A percentile compares a stretch with the other conserved stretches of the same genome.
phyloP scores from a whole-genome alignment of 2,329 filamentous ascomycete genomes.

The Arthroderma sp. region DNA sequence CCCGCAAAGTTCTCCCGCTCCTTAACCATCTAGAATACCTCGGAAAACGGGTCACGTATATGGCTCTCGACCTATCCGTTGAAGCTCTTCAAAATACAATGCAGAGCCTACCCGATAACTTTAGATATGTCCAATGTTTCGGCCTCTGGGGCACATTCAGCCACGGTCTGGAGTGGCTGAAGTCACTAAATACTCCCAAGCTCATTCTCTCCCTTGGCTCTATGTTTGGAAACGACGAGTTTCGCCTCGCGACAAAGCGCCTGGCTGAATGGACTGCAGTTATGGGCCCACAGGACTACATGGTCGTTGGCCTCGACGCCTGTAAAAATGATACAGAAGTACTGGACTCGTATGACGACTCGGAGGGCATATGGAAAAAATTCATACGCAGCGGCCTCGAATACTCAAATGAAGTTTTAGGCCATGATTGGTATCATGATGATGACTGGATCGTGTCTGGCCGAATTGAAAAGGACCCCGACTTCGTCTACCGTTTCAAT shows the following conservation, averaged over 20 bases:
- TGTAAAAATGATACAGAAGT: background rate
- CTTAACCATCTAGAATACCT: background rate
- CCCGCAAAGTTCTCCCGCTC: constrained; percentile 1
- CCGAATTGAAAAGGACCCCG: background rate
- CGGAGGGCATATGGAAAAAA: background rate
- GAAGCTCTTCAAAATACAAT: background rate
- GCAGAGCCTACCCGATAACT: background rate
- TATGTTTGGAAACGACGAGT: constrained; percentile 4
- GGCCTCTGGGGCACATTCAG: constrained; percentile 3
- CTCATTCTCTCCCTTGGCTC: constrained; percentile 3
- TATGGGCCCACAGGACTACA: background rate
- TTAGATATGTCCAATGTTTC: constrained; percentile 1
- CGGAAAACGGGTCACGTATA: background rate
- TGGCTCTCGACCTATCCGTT: constrained; percentile 3
- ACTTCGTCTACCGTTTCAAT: constrained; percentile 1
- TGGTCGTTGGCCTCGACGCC: constrained; percentile 1
- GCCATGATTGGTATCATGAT: constrained; percentile 1
- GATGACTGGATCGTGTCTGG: constrained; percentile 2
- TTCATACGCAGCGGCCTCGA: constrained; percentile 3
- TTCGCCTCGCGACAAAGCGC: background rate
- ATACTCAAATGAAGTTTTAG: constrained; percentile 4
- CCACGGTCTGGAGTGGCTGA: constrained; percentile 3
- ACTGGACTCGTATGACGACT: constrained; percentile 1
- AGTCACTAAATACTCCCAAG: background rate
- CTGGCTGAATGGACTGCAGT: constrained; percentile 2